Conservation (phyloP, 352 stramenopile genomes). For the Saprolegnia diclina region DNA sequence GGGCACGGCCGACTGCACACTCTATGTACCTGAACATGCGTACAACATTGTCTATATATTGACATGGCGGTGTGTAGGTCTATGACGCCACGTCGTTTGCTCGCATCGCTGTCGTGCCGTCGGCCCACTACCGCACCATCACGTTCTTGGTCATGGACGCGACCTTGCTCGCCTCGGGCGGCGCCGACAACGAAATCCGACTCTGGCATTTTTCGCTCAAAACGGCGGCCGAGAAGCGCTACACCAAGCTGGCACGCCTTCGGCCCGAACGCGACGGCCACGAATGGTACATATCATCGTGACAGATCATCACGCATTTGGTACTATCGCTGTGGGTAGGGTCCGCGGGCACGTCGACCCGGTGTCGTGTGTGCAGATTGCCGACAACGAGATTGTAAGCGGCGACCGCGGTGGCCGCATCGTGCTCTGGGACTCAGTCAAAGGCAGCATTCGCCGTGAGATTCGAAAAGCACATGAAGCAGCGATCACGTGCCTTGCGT, state of each 20-base stretch:
- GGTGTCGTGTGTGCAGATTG: constrained; percentile 48
- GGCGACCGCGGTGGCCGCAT: constrained; percentile 53
- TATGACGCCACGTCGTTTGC: constrained; percentile 43
- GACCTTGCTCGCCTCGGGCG: constrained; percentile 43
- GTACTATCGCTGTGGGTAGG: background rate
- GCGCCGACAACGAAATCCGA: constrained; percentile 57
- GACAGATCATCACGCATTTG: background rate
- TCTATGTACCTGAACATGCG: constrained; percentile 33
- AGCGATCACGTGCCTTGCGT: constrained; percentile 58
- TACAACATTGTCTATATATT: background rate
- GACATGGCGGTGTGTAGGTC: constrained; percentile 29
- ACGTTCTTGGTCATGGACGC: constrained; percentile 46
- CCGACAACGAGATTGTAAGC: constrained; percentile 67
- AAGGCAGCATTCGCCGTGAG: constrained; percentile 47
- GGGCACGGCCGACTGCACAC: constrained; percentile 58
- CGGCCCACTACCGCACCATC: constrained; percentile 46
- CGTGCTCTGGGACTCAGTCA: constrained; percentile 68
- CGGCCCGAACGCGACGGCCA: constrained; percentile 2
- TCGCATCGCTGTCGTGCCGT: constrained; percentile 47
- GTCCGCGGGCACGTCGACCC: constrained; percentile 47
- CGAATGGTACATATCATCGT: background rate
- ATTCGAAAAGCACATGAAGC: constrained; percentile 54
- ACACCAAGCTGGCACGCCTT: background rate
- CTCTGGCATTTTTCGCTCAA: constrained; percentile 45
- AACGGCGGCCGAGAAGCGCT: constrained; percentile 15